phyloP scores from a whole-genome alignment of 2,329 filamentous ascomycete genomes.

The Cordyceps javanica region DNA sequence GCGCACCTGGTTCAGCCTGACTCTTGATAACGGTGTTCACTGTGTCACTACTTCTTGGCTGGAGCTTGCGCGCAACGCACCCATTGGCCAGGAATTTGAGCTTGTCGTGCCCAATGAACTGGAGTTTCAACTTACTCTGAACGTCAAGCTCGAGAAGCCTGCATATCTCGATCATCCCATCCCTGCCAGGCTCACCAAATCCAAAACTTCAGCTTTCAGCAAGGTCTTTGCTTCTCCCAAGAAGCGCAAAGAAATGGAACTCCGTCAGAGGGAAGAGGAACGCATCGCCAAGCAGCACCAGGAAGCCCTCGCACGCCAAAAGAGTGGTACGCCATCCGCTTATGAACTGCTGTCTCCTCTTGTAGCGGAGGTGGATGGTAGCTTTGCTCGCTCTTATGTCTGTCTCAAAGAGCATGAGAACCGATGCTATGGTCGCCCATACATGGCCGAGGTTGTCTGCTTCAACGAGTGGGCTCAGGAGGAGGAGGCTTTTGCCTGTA shows the following conservation, averaged over 20 bases:
- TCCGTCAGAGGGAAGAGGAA: constrained; percentile 75
- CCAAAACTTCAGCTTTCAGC: constrained; percentile 84
- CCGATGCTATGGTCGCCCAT: constrained; percentile 80
- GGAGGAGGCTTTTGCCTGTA: constrained; percentile 69
- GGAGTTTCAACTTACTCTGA: constrained; percentile 96
- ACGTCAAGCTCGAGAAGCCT: constrained; percentile 86
- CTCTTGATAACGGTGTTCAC: constrained; percentile 95
- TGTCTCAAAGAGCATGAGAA: constrained; percentile 89
- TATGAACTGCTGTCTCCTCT: constrained; percentile 86
- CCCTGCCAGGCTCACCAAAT: constrained; percentile 55
- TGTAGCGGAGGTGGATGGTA: constrained; percentile 76
- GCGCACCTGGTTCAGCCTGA: constrained; percentile 89
- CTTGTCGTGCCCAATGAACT: constrained; percentile 94
- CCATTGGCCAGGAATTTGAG: constrained; percentile 97
- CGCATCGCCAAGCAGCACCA: constrained; percentile 57
- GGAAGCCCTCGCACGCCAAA: constrained; percentile 58
- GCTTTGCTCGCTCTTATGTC: constrained; percentile 89
- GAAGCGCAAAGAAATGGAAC: constrained; percentile 91
- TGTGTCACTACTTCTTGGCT: constrained; percentile 96
- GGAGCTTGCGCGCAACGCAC: constrained; percentile 83
- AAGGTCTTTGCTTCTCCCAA: constrained; percentile 90
- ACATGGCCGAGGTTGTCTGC: constrained; percentile 82
- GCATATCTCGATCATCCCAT: constrained; percentile 52
- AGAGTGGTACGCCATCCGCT: constrained; percentile 59
- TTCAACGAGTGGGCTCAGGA: constrained; percentile 99